These are phyloP conservation scores for Podaxis pistillaris DNA, from an alignment of 768 basidiomycete genomes.

Conservation along the genomic window DNA sequence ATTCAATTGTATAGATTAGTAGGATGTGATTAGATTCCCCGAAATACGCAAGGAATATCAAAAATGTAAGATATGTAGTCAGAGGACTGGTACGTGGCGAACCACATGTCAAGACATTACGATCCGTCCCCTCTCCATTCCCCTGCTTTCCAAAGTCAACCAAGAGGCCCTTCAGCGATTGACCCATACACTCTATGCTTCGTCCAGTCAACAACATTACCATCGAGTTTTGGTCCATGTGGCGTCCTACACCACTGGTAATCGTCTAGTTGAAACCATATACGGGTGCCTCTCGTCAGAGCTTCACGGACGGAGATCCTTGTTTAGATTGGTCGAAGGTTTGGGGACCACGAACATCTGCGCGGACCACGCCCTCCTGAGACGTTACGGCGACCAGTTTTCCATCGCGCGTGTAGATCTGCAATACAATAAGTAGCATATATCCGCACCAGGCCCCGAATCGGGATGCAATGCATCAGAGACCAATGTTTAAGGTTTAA, in stretches of 20 bases:
- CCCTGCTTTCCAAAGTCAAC: background rate
- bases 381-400: conserved; percentile 71
- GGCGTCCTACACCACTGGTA: too few species aligned
- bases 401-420: conserved; percentile 73
- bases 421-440: conserved; percentile 2
- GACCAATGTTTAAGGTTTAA: conserved; percentile 3
- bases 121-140: background rate
- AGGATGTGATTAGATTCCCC: too few species aligned
- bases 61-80: background rate
- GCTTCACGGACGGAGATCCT: conserved; percentile 6
- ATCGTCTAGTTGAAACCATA: too few species aligned
- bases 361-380: conserved; percentile 79
- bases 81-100: background rate
- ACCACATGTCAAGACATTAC: background rate
- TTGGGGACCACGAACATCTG: conserved; percentile 45
- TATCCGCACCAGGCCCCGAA: background rate
- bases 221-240: background rate
- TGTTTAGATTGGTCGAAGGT: background rate
- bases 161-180: background rate
- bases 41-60: too few species aligned
- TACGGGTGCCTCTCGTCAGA: background rate
- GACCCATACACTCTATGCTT: background rate
- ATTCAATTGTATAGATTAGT: too few species aligned
- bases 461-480: background rate
- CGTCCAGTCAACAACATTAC: background rate